These are phyloP conservation scores for Camillea tinctor DNA, from an alignment of 2,329 filamentous ascomycete species.

Conservation along the genomic window DNA sequence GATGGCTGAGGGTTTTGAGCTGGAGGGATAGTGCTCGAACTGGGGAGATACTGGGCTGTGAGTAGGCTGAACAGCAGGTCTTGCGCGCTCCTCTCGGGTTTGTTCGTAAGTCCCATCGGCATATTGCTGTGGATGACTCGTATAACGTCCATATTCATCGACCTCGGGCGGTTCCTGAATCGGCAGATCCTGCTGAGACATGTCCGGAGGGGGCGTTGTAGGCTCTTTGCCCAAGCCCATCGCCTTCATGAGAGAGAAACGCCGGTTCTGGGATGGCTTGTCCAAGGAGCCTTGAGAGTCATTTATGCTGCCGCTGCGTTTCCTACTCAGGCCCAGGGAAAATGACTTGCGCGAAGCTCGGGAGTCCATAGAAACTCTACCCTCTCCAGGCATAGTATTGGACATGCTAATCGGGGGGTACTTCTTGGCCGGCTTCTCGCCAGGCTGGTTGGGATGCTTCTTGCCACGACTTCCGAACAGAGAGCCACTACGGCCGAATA, in stretches of 20 bases:
- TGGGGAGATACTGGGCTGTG: conserved; percentile 37
- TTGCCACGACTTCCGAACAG: conserved; percentile 63
- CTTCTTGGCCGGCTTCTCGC: conserved; percentile 62
- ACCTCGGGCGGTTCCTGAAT: conserved; percentile 47
- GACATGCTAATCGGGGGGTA: conserved; percentile 94
- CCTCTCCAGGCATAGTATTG: conserved; percentile 60
- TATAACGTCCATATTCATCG: conserved; percentile 38
- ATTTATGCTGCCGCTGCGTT: conserved; percentile 64
- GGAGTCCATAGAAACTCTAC: conserved; percentile 69
- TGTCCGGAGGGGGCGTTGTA: conserved; percentile 43
- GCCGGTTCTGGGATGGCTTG: conserved; percentile 50
- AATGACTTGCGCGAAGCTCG: conserved; percentile 66
- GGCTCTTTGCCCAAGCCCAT: conserved; percentile 61
- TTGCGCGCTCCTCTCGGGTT: conserved; percentile 32
- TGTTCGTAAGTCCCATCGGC: conserved; percentile 40
- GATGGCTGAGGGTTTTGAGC: conserved; percentile 43
- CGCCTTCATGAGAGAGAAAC: conserved; percentile 71
- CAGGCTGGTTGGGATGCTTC: conserved; percentile 32
- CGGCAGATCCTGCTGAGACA: conserved; percentile 53
- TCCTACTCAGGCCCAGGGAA: conserved; percentile 67
- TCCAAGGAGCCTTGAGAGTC: conserved; percentile 57
- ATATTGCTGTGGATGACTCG: conserved; percentile 35
- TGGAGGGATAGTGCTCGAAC: conserved; percentile 42
- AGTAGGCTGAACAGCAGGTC: conserved; percentile 18
- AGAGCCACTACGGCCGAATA: conserved; percentile 81